Percentiles rank a stretch among this genome's conserved stretches.
phyloP scores from a whole-genome alignment of 2,329 filamentous ascomycete species.

The Fusarium bactridioides region DNA sequence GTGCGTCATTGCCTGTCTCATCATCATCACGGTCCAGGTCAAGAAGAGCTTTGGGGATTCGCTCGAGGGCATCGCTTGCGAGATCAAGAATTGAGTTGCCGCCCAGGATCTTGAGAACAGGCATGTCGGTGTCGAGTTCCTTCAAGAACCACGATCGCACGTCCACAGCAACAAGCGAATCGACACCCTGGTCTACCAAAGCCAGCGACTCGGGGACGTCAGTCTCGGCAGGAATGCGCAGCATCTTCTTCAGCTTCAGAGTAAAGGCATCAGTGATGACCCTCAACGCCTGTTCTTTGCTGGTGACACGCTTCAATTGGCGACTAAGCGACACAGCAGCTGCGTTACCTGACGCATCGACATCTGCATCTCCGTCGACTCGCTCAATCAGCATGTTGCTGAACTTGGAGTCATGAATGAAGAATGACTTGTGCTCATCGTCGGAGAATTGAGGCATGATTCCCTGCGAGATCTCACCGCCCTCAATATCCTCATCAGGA shows the following conservation, averaged over 20 bases:
- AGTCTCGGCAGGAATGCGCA: not conserved
- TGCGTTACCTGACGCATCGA: not conserved
- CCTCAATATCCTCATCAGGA: not conserved
- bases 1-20: not conserved
- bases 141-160: constrained; percentile 60
- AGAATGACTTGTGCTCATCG: constrained; percentile 5
- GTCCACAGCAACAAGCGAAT: constrained; percentile 46
- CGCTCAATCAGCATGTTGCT: not conserved
- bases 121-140: constrained; percentile 52
- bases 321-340: not conserved
- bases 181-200: constrained; percentile 32
- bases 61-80: not conserved
- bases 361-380: not conserved
- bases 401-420: constrained; percentile 11
- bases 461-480: not conserved
- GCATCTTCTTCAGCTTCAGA: constrained; percentile 7
- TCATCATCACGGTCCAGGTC: not conserved
- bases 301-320: not conserved
- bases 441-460: constrained; percentile 1
- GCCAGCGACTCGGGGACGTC: not conserved
- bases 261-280: not conserved
- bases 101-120: constrained; percentile 51
- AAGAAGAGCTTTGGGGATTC: not conserved
- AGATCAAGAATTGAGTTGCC: constrained; percentile 24
- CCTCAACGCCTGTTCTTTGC: not conserved